Evolutionary conservation across 257 asterid genomes (phyloP).

Genomic region (Perilla frutescens): DNA sequence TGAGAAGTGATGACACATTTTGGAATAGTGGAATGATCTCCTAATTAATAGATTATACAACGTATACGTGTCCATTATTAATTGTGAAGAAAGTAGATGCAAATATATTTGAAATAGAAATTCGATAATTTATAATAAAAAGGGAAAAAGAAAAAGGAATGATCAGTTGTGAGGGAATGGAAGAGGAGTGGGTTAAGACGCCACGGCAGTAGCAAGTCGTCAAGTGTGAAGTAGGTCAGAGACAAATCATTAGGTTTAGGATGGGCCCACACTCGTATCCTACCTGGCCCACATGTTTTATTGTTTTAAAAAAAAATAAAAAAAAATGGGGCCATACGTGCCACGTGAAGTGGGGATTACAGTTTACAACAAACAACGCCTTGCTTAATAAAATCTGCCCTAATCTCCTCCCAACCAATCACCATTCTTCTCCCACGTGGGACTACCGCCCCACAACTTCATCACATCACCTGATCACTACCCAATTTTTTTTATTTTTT

Average conservation of each 20-base stretch:
- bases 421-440: slow-evolving; percentile 71
- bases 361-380: slow-evolving; percentile 10
- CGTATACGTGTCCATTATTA: too few species aligned
- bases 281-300: not conserved
- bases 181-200: slow-evolving; percentile 31
- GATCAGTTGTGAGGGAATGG: too few species aligned
- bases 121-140: too few species aligned
- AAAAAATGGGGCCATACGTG: slow-evolving; percentile 24
- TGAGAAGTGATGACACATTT: too few species aligned
- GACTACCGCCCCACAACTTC: slow-evolving; percentile 46
- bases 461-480: slow-evolving; percentile 36
- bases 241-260: not conserved
- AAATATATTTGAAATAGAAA: too few species aligned
- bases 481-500: not conserved
- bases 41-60: too few species aligned
- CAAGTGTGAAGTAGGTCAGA: not conserved
- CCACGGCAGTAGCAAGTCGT: slow-evolving; percentile 38
- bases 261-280: slow-evolving; percentile 28
- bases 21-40: too few species aligned
- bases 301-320: too few species aligned
- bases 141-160: too few species aligned
- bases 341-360: slow-evolving; percentile 46
- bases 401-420: slow-evolving; percentile 86
- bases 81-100: too few species aligned
- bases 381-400: slow-evolving; percentile 50